A percentile compares a stretch with the other conserved stretches of the same genome.
These are phyloP conservation scores for Chenopodium berlandieri DNA, from an alignment of 148 eudicot genomes.

Conservation along the genomic window DNA sequence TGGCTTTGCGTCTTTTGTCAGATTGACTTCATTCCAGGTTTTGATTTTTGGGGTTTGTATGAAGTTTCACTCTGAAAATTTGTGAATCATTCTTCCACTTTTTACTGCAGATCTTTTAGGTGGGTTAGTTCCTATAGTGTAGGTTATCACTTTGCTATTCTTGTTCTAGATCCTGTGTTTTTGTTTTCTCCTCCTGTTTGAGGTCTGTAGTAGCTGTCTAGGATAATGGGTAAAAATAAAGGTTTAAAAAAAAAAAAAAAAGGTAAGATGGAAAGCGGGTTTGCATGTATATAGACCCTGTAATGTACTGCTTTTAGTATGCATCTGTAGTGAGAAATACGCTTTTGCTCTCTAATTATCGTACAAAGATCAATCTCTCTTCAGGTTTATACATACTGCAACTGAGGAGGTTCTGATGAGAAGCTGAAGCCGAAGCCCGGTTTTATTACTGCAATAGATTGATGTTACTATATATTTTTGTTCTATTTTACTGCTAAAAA, in stretches of 20 bases:
- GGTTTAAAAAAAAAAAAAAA: neutral
- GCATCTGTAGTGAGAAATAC: constrained; percentile 25
- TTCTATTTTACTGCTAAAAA: neutral
- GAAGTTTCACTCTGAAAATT: constrained; percentile 20
- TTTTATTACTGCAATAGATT: neutral
- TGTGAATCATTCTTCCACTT: constrained; percentile 23
- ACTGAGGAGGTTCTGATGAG: neutral
- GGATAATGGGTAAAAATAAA: constrained; percentile 6
- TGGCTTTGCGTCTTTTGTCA: constrained; percentile 23
- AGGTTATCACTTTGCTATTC: constrained; percentile 22
- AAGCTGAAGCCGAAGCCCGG: constrained; percentile 15
- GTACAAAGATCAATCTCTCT: constrained; percentile 15
- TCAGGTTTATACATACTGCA: neutral
- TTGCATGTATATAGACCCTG: constrained; percentile 31
- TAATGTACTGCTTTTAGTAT: constrained; percentile 20
- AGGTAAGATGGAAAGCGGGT: constrained; percentile 13
- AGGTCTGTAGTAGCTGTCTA: constrained; percentile 17
- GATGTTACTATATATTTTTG: neutral
- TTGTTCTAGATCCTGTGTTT: constrained; percentile 21
- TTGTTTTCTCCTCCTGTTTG: neutral
- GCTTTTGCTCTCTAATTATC: constrained; percentile 14
- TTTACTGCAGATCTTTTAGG: constrained; percentile 27
- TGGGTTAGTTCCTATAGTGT: constrained; percentile 30
- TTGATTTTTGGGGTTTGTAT: constrained; percentile 42
- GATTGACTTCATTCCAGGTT: constrained; percentile 29